Evolutionary conservation across 805 yeast species (phyloP).

Genomic region (Teunomyces atbi): DNA sequence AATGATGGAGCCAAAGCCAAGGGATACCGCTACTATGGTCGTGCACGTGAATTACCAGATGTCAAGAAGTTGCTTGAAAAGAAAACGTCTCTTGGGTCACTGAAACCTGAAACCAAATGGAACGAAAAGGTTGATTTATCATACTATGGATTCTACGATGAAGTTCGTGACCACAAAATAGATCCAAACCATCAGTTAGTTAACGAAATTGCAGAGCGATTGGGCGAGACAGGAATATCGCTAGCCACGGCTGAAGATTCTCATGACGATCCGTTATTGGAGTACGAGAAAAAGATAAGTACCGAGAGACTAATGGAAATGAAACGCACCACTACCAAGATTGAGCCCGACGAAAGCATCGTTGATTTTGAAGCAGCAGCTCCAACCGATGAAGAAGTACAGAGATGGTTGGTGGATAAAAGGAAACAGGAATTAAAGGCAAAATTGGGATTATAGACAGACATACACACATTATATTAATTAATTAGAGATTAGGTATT

Average conservation of each 20-base stretch:
- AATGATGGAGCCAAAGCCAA: constrained; percentile 29
- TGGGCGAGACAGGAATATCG: constrained; percentile 6
- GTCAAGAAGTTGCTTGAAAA: constrained; percentile 38
- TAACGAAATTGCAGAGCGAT: constrained; percentile 11
- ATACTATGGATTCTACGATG: constrained; percentile 47
- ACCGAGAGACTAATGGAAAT: constrained; percentile 15
- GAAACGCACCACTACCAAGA: constrained; percentile 5
- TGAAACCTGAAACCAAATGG: constrained; percentile 8
- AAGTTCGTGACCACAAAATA: constrained; percentile 6
- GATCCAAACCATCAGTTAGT: constrained; percentile 8
- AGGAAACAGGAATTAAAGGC: constrained; percentile 43
- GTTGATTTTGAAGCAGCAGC: constrained; percentile 19
- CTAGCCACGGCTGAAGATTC: background rate
- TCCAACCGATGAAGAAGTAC: constrained; percentile 42
- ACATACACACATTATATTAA: background rate
- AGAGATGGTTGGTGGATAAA: constrained; percentile 44
- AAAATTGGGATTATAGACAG: constrained; percentile 22
- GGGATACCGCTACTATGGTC: constrained; percentile 75
- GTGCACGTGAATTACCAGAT: constrained; percentile 79
- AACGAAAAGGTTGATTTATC: constrained; percentile 22
- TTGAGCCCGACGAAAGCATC: constrained; percentile 10
- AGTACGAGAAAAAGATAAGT: constrained; percentile 26
- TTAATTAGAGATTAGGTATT: background rate
- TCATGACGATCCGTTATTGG: constrained; percentile 19
- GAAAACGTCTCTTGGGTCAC: constrained; percentile 20